A percentile compares a stretch with the other conserved stretches of the same genome.
These are phyloP conservation scores for Ophiostoma piceae DNA, from an alignment of 2,329 filamentous ascomycete genomes.

Conservation along the genomic window DNA sequence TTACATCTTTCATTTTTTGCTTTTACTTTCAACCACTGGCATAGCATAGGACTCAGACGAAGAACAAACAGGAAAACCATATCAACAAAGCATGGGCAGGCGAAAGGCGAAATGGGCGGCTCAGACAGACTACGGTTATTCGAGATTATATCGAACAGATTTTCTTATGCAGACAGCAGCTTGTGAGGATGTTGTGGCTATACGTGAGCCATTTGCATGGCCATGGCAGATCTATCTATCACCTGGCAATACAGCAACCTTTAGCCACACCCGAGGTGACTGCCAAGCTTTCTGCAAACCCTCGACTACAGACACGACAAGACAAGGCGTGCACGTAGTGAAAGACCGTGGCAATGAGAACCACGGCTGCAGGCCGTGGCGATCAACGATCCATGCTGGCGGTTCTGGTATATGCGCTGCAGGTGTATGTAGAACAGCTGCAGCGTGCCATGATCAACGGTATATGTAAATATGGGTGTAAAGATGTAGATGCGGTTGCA, in stretches of 20 bases:
- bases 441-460: neutral
- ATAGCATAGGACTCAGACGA: neutral
- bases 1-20: neutral
- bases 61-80: neutral
- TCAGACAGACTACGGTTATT: neutral
- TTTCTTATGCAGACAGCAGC: neutral
- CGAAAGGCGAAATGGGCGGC: neutral
- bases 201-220: too few relatives aligned
- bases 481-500: neutral
- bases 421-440: neutral
- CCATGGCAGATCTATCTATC: too few relatives aligned
- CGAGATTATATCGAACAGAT: neutral
- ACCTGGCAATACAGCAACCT: too few relatives aligned
- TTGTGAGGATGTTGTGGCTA: neutral
- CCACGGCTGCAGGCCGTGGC: neutral
- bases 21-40: neutral
- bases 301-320: neutral
- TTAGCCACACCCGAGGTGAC: too few relatives aligned
- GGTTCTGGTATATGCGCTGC: neutral
- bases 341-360: neutral
- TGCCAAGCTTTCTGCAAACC: neutral
- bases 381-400: neutral
- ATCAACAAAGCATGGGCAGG: slow-evolving; percentile 7
- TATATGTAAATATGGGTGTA: neutral
- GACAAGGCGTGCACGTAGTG: neutral